These are phyloP conservation scores for Paraphoma chrysanthemicola DNA, from an alignment of 2,329 filamentous ascomycete genomes.

Conservation along the genomic window DNA sequence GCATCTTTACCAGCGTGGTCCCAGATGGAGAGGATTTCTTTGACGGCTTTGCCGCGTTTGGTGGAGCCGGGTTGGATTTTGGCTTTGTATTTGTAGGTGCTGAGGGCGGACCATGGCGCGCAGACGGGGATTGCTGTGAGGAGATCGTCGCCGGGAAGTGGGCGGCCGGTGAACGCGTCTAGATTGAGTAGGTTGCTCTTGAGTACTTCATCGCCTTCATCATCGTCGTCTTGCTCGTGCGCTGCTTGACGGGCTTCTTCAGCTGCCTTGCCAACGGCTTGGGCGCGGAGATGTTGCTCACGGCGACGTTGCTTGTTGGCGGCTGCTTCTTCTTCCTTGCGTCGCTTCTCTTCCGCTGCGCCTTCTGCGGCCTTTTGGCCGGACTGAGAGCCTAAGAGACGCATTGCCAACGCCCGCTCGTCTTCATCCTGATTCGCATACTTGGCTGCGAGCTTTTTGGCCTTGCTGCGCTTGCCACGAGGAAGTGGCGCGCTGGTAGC, in stretches of 20 bases:
- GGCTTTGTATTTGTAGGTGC: constrained; percentile 87
- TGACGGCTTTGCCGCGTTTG: constrained; percentile 95
- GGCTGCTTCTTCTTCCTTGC: constrained; percentile 74
- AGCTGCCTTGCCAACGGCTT: constrained; percentile 76
- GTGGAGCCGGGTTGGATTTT: constrained; percentile 89
- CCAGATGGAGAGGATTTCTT: constrained; percentile 88
- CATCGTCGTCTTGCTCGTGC: constrained; percentile 53
- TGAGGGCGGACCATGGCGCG: constrained; percentile 68
- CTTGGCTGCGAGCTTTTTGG: constrained; percentile 85
- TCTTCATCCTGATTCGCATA: constrained; percentile 96
- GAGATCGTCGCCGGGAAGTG: constrained; percentile 82
- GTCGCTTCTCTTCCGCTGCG: constrained; percentile 66
- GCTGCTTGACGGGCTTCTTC: constrained; percentile 69
- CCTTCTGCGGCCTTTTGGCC: constrained; percentile 71
- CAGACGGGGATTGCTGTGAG: constrained; percentile 69
- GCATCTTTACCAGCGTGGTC: constrained; percentile 65
- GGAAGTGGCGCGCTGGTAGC: constrained; percentile 44
- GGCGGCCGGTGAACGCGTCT: constrained; percentile 78
- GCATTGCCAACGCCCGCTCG: constrained; percentile 82
- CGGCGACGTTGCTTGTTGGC: constrained; percentile 77
- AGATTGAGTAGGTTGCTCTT: constrained; percentile 52
- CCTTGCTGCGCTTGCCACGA: constrained; percentile 80
- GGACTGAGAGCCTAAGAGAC: constrained; percentile 81
- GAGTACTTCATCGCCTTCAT: constrained; percentile 65
- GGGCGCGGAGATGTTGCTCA: constrained; percentile 79